A percentile compares a stretch with the other conserved stretches of the same genome.
Evolutionary conservation across 2,329 filamentous ascomycete genomes (phyloP).

Genomic region (Apiospora rasikravindrae): DNA sequence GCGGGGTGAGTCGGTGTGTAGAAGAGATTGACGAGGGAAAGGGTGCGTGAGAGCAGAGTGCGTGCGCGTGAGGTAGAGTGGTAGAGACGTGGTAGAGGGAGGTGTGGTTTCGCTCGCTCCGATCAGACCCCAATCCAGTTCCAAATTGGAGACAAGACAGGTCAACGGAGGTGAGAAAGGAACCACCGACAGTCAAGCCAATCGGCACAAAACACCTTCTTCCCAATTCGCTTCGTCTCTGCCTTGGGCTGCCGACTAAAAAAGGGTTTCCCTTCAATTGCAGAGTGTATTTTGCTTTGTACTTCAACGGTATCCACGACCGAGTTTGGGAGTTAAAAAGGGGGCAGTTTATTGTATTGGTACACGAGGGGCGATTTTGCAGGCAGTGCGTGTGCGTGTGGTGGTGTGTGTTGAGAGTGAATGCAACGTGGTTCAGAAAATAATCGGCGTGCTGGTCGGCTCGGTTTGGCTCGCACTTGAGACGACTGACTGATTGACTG

Average conservation of each 20-base stretch:
- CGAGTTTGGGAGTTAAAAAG: not conserved
- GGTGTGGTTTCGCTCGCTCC: constrained; percentile 11
- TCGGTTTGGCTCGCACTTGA: not conserved
- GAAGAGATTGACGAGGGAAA: constrained; percentile 10
- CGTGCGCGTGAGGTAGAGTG: not conserved
- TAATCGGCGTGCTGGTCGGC: not conserved
- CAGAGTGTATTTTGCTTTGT: not conserved
- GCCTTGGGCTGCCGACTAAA: not conserved
- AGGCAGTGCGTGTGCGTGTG: not conserved
- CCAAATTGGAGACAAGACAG: constrained; percentile 3
- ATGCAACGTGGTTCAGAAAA: constrained; percentile 3
- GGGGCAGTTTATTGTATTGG: not conserved
- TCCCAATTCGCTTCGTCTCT: not conserved
- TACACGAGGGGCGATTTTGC: not conserved
- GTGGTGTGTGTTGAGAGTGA: not conserved
- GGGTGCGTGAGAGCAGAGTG: constrained; percentile 6
- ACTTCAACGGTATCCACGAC: not conserved
- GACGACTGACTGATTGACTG: not conserved
- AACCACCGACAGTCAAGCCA: not conserved
- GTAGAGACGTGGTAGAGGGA: constrained; percentile 6
- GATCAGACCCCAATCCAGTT: constrained; percentile 10
- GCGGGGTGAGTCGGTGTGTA: constrained; percentile 12
- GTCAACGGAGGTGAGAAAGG: constrained; percentile 9
- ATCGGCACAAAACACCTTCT: not conserved
- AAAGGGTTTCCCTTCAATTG: not conserved